A percentile compares a stretch with the other conserved stretches of the same genome.
Evolutionary conservation across 169 alveolate genomes (phyloP).

Genomic region (Plasmodium billcollinsi): DNA sequence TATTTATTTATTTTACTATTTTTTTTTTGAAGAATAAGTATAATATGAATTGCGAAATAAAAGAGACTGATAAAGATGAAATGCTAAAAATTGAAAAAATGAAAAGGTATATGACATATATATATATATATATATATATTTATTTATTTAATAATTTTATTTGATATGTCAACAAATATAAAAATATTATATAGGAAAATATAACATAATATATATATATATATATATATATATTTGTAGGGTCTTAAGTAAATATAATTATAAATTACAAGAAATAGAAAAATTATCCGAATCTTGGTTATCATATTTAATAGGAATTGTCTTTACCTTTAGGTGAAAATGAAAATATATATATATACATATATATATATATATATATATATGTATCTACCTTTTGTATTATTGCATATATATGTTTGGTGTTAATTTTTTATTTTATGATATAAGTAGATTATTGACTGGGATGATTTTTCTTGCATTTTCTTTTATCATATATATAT

Average conservation of each 20-base stretch:
- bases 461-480: slow-evolving; percentile 79
- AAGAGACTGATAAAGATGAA: slow-evolving; percentile 28
- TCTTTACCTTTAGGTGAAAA: slow-evolving; percentile 41
- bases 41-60: slow-evolving; percentile 24
- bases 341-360: neutral
- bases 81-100: slow-evolving; percentile 43
- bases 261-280: slow-evolving; percentile 78
- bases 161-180: neutral
- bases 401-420: neutral
- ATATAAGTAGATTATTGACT: slow-evolving; percentile 79
- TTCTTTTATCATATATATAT: slow-evolving; percentile 78
- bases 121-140: neutral
- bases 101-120: slow-evolving; percentile 26
- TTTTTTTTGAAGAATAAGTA: slow-evolving; percentile 36
- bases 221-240: slow-evolving; percentile 41
- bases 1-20: neutral
- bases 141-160: neutral
- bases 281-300: slow-evolving; percentile 70
- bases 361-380: neutral
- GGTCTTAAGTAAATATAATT: slow-evolving; percentile 77
- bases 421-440: slow-evolving; percentile 20
- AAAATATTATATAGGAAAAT: neutral
- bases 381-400: neutral
- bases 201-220: neutral
- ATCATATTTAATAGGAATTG: slow-evolving; percentile 65